Evolutionary conservation across 2,329 filamentous ascomycete species (phyloP), one percentile per base, ranked within the genome.

Genomic region (Penicillium brevicompactum): DNA sequence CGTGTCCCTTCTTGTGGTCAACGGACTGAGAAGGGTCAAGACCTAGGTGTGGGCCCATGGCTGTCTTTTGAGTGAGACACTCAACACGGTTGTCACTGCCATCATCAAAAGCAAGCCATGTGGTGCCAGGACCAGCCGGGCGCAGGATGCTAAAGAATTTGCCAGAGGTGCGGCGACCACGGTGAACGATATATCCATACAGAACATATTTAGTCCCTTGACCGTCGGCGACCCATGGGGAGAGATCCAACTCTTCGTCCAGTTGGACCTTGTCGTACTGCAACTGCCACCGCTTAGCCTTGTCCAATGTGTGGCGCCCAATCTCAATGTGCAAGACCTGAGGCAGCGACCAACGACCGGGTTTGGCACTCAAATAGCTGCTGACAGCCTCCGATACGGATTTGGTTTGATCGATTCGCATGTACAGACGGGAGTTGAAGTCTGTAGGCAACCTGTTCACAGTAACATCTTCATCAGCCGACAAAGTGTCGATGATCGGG

Each of bases 91-190:
- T 82, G 31, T 81, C 80, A 30, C 80, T 78, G 51, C 77, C 78
- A 59, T 84, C 81, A 31, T 83, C 79, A 59, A 86, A 87, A 32
- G 78, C 79, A 51, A 87, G 81, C 85, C 85, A 87, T 44, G 78
- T 80, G 8, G 78, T 76, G 9, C 77, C 79, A 5, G 80, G 79
- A 2, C 84, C 84, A 43, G 77, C 76, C 1, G 85, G 85, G 30
- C 84, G 78, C 46, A 87, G 69, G 32, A 86, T 80, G n/a, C 82
- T 80, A 61, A 84, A 83, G 70, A 85, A 87, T 37, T 81, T 77
- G 46, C 80, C 80, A 5, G 83, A 86, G 18, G 81, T 81, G 14
- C 86, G 78, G 42, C 79, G 78, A 24, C 83, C 84, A 56, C 80
- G 80, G 63, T 87, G 85, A 2, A 84, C 82, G 31, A 86, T 73